Evolutionary conservation across 345 rosid genomes (phyloP).

Genomic region (Arabis alpina): DNA sequence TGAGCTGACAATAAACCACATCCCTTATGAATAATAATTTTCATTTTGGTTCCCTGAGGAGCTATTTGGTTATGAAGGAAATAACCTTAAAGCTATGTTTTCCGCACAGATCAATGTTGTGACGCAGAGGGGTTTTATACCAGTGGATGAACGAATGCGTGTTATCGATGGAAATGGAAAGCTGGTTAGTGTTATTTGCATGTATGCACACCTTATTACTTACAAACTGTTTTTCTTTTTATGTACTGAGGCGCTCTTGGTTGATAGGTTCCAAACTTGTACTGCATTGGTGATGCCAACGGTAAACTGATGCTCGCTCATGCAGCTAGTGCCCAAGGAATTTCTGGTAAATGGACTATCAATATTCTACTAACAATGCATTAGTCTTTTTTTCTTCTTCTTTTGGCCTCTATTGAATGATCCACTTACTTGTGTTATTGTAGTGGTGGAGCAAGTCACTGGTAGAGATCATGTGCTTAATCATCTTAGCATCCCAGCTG

Average conservation of each 20-base stretch:
- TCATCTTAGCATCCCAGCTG: conserved; percentile 96
- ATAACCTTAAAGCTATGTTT: conserved; percentile 13
- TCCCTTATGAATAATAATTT: not conserved
- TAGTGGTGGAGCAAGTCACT: conserved; percentile 95
- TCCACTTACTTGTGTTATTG: conserved; percentile 31
- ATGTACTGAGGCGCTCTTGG: conserved; percentile 26
- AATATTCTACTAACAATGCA: not conserved
- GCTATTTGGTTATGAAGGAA: not conserved
- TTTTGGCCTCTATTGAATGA: not conserved
- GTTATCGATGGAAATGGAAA: conserved; percentile 83
- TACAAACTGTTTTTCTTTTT: not conserved
- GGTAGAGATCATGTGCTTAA: conserved; percentile 93
- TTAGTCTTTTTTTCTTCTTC: not conserved
- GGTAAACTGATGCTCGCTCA: conserved; percentile 99
- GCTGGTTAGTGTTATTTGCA: conserved; percentile 54
- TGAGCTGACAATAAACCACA: conserved; percentile 21
- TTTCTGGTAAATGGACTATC: conserved; percentile 63
- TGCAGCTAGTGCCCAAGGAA: conserved; percentile 99
- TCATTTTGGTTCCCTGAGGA: conserved; percentile 7
- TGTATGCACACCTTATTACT: conserved; percentile 5
- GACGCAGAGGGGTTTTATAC: conserved; percentile 88
- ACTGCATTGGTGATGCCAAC: conserved; percentile 95
- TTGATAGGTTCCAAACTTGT: conserved; percentile 83
- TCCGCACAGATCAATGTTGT: conserved; percentile 77
- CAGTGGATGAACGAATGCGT: conserved; percentile 87